These are phyloP conservation scores for Tricholomella constricta DNA, from an alignment of 768 basidiomycete species.

Conservation along the genomic window DNA sequence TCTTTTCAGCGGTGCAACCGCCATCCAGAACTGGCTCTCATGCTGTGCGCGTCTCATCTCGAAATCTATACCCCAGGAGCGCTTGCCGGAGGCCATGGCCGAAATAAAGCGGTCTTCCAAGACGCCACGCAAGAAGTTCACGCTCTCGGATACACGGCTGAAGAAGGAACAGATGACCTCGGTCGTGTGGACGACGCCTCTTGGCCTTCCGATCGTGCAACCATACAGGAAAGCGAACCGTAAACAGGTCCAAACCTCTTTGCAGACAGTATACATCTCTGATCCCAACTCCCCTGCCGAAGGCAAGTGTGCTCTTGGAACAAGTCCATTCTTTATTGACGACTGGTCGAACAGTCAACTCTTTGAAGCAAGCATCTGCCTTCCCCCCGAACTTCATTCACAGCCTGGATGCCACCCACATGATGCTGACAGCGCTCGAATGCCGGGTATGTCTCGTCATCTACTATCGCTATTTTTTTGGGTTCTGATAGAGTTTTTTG, in stretches of 20 bases:
- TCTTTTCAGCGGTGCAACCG: constrained; percentile 89
- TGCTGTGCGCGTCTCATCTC: constrained; percentile 81
- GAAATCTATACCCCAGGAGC: constrained; percentile 78
- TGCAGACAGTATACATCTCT: constrained; percentile 88
- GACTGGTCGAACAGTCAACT: constrained; percentile 54
- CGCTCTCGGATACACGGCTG: constrained; percentile 41
- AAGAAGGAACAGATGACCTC: constrained; percentile 92
- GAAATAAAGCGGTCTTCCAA: constrained; percentile 15
- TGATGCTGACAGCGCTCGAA: constrained; percentile 94
- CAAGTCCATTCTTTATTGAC: background rate
- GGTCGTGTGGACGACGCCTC: constrained; percentile 94
- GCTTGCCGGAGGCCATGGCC: constrained; percentile 49
- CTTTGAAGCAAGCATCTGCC: constrained; percentile 88
- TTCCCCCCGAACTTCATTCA: constrained; percentile 99
- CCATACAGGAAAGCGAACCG: constrained; percentile 86
- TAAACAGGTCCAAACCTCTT: constrained; percentile 79
- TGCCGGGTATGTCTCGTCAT: constrained; percentile 60
- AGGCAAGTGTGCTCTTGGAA: constrained; percentile 38
- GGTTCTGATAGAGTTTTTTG: constrained; percentile 2
- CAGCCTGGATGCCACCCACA: constrained; percentile 96
- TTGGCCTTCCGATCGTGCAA: constrained; percentile 96
- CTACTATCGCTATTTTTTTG: background rate
- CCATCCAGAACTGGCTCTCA: constrained; percentile 91
- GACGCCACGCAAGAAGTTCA: constrained; percentile 14
- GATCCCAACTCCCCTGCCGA: constrained; percentile 80